Evolutionary conservation across 2,329 filamentous ascomycete genomes (phyloP).

Genomic region (Trichoderma atroviride): DNA sequence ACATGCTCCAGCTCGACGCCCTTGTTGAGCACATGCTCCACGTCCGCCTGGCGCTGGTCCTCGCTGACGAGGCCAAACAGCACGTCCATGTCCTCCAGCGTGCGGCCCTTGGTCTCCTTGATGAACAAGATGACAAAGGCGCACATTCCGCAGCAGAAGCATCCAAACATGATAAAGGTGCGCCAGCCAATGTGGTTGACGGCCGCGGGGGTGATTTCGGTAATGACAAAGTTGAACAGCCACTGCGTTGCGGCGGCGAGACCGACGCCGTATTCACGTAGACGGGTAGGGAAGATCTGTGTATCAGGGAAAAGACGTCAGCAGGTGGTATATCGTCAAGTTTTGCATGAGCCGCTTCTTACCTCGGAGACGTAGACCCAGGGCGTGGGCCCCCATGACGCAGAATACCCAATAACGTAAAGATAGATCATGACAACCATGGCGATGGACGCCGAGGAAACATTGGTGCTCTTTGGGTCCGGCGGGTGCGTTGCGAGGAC

Average conservation of each 20-base stretch:
- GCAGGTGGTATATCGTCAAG: background rate
- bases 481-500: conserved; percentile 28
- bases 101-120: conserved; percentile 30
- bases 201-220: conserved; percentile 28
- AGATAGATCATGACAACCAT: conserved; percentile 31
- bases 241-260: conserved; percentile 66
- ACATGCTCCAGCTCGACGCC: conserved; percentile 20
- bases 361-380: conserved; percentile 30
- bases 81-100: conserved; percentile 29
- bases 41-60: conserved; percentile 25
- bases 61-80: conserved; percentile 27
- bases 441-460: conserved; percentile 29
- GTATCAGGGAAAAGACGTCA: background rate
- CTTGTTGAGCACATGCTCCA: conserved; percentile 26
- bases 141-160: conserved; percentile 29
- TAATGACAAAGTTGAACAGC: conserved; percentile 69
- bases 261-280: conserved; percentile 47
- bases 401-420: conserved; percentile 26
- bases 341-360: background rate
- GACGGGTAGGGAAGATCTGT: conserved; percentile 28
- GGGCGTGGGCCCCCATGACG: conserved; percentile 29
- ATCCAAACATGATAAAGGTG: conserved; percentile 30
- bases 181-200: conserved; percentile 30
- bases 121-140: conserved; percentile 29
- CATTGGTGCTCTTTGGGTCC: conserved; percentile 9